A percentile compares a stretch with the other conserved stretches of the same genome.
These are phyloP conservation scores for Davidsoniella australis DNA, from an alignment of 2,329 filamentous ascomycete species.

Conservation along the genomic window DNA sequence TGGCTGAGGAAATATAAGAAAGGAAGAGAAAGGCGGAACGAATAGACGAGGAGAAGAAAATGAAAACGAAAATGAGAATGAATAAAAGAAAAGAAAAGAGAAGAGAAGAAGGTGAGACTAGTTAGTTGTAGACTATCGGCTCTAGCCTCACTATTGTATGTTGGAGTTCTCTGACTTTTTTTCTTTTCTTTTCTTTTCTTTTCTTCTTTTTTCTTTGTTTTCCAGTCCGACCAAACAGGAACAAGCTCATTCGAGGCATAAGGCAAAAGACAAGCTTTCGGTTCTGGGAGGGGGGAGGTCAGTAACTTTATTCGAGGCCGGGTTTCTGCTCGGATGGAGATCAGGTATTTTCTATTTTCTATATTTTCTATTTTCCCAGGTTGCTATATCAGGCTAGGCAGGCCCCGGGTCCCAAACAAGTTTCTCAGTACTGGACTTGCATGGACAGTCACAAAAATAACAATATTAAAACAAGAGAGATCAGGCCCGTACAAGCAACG, in stretches of 20 bases:
- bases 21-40: conserved; percentile 9
- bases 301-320: conserved; percentile 8
- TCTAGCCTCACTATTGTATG: neutral
- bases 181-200: neutral
- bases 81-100: neutral
- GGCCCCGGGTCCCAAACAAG: too few species aligned
- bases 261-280: conserved; percentile 1
- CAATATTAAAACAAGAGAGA: neutral
- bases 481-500: neutral
- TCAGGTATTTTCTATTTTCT: conserved; percentile 5
- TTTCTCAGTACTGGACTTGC: too few species aligned
- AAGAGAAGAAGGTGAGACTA: neutral
- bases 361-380: neutral
- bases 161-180: neutral
- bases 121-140: too few species aligned
- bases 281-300: conserved; percentile 2
- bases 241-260: neutral
- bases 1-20: neutral
- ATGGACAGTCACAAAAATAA: neutral
- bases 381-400: too few species aligned
- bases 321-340: conserved; percentile 9
- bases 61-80: neutral
- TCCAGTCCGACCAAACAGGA: neutral
- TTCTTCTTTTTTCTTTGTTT: neutral
- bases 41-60: neutral